phyloP scores from a whole-genome alignment of 2,329 filamentous ascomycete genomes.

The Raffaelea deltoideospora region DNA sequence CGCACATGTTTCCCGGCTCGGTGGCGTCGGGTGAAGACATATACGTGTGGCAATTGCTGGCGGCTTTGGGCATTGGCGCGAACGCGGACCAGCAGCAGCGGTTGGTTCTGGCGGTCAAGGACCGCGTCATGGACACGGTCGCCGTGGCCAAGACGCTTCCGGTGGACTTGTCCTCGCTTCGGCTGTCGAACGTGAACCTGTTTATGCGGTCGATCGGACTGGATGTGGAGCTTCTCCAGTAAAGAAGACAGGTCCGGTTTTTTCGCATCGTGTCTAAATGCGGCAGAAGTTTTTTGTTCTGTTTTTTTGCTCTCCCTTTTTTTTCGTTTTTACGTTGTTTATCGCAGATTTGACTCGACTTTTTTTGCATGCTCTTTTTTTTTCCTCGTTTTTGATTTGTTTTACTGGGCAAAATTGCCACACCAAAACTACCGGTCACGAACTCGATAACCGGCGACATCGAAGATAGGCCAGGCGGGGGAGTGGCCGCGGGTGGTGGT shows the following conservation, averaged over 20 bases:
- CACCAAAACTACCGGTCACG: no score
- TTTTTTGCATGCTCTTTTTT: not conserved
- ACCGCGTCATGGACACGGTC: conserved; percentile 93
- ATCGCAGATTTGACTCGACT: no score
- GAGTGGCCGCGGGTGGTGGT: no score
- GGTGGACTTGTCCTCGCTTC: conserved; percentile 66
- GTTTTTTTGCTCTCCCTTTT: no score
- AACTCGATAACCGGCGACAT: no score
- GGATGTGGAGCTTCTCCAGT: conserved; percentile 63
- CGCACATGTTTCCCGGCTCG: conserved; percentile 79
- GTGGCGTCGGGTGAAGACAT: conserved; percentile 84
- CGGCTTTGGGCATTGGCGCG: conserved; percentile 85
- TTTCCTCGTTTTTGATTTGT: not conserved
- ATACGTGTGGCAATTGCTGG: conserved; percentile 96
- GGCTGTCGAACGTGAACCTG: conserved; percentile 83
- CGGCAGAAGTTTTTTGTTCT: not conserved
- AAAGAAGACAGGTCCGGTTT: conserved; percentile 2
- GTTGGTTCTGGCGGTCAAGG: conserved; percentile 89
- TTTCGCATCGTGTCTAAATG: no score
- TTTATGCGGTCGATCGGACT: conserved; percentile 99
- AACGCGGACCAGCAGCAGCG: conserved; percentile 90
- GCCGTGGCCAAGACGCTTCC: conserved; percentile 78
- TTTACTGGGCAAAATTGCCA: not conserved
- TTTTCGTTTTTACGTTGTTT: not conserved
- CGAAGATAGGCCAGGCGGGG: no score